These are phyloP conservation scores for Aspergillus quadricinctus DNA, from an alignment of 2,329 filamentous ascomycete species.

Conservation along the genomic window DNA sequence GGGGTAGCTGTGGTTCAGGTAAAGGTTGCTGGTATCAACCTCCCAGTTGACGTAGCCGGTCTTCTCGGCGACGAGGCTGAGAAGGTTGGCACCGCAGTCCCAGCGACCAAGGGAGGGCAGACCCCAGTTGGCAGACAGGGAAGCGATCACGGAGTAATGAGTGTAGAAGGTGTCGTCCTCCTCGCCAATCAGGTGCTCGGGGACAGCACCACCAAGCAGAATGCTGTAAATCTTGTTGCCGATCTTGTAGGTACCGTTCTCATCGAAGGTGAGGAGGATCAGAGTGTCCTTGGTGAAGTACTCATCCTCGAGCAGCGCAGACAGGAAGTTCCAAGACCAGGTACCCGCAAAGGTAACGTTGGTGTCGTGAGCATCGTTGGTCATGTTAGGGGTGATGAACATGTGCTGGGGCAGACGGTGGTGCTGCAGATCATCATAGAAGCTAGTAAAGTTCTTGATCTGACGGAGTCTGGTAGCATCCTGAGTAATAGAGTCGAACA, in stretches of 20 bases:
- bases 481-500: constrained; percentile 61
- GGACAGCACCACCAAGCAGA: constrained; percentile 71
- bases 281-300: constrained; percentile 74
- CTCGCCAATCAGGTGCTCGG: constrained; percentile 59
- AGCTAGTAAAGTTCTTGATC: constrained; percentile 70
- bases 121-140: constrained; percentile 66
- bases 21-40: constrained; percentile 40
- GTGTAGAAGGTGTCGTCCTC: constrained; percentile 67
- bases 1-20: constrained; percentile 53
- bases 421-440: constrained; percentile 62
- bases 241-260: constrained; percentile 65
- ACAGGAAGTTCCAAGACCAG: constrained; percentile 66
- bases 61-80: constrained; percentile 54
- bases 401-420: constrained; percentile 67
- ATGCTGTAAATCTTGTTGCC: constrained; percentile 67
- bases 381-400: constrained; percentile 50
- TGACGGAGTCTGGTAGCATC: constrained; percentile 57
- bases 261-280: constrained; percentile 78
- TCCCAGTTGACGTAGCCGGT: constrained; percentile 52
- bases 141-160: constrained; percentile 67
- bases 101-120: constrained; percentile 66
- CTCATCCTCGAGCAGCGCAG: constrained; percentile 63
- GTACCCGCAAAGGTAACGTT: constrained; percentile 63
- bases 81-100: constrained; percentile 70
- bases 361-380: constrained; percentile 71